Conservation (phyloP, 768 basidiomycete genomes). For the Collybia sordida region DNA sequence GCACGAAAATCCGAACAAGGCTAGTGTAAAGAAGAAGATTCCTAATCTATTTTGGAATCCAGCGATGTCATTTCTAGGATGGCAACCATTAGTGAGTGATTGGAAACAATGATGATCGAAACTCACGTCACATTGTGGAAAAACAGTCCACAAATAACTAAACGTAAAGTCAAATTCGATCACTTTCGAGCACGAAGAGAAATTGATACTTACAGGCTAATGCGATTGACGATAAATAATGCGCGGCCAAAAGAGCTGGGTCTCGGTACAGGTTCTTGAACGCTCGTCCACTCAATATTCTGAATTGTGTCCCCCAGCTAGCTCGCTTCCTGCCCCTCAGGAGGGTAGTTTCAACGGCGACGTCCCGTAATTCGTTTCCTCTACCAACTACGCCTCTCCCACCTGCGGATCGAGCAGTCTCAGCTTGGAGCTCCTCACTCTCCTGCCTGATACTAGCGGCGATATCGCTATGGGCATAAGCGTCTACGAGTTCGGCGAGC, state of each 20-base stretch:
- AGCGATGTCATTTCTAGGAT: conserved; percentile 78
- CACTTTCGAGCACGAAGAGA: conserved; percentile 1
- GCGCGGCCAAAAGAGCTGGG: conserved; percentile 86
- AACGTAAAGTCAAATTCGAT: conserved; percentile 4
- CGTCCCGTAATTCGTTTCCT: conserved; percentile 58
- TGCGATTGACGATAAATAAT: conserved; percentile 82
- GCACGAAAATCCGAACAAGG: conserved; percentile 96
- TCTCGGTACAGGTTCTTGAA: conserved; percentile 99
- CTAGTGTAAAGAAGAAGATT: conserved; percentile 96
- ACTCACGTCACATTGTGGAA: conserved; percentile 82
- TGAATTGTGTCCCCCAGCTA: conserved; percentile 87
- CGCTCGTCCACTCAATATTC: conserved; percentile 90
- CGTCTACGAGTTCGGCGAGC: conserved; percentile 69
- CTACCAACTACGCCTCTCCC: conserved; percentile 26
- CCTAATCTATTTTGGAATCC: conserved; percentile 98
- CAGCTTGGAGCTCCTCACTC: conserved; percentile 46
- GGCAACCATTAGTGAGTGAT: neutral
- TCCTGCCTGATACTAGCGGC: conserved; percentile 63
- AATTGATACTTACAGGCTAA: conserved; percentile 67
- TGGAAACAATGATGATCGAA: neutral
- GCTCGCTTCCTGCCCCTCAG: conserved; percentile 78
- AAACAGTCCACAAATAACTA: conserved; percentile 92
- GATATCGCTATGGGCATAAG: conserved; percentile 68
- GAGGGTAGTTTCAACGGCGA: conserved; percentile 63
- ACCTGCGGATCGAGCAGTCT: conserved; percentile 23